phyloP scores from a whole-genome alignment of 2,329 filamentous ascomycete genomes.

The Microcera coccophila region DNA sequence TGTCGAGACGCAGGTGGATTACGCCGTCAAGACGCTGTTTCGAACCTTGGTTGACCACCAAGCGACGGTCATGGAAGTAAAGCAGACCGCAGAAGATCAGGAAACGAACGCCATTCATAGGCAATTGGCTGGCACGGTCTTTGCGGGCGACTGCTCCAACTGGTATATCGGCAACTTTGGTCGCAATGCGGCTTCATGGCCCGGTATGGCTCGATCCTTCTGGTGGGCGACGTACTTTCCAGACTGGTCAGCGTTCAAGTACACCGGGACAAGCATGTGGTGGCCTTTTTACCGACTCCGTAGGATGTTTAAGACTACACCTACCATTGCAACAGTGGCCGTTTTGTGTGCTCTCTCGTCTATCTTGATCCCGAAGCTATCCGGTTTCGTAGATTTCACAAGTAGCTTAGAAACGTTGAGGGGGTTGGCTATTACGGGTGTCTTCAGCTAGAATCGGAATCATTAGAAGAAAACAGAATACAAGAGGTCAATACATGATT shows the following conservation, averaged over 20 bases:
- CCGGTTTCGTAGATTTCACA: no score
- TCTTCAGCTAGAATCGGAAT: no score
- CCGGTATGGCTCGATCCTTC: conserved; percentile 28
- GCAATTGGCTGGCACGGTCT: conserved; percentile 13
- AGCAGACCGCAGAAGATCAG: conserved; percentile 13
- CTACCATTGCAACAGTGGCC: no score
- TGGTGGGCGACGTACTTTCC: conserved; percentile 30
- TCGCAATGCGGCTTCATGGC: conserved; percentile 33
- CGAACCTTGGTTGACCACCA: conserved; percentile 27
- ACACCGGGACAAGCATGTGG: conserved; percentile 4
- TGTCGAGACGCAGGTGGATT: conserved; percentile 24
- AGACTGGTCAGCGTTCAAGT: conserved; percentile 10
- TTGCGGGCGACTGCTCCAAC: conserved; percentile 17
- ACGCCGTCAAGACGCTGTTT: conserved; percentile 29
- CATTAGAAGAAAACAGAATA: no score
- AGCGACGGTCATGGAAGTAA: conserved; percentile 14
- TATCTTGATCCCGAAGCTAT: no score
- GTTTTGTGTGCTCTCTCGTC: no score
- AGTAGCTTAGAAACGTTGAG: no score
- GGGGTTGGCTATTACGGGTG: no score
- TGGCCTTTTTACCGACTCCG: conserved; percentile 2
- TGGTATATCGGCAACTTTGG: conserved; percentile 18
- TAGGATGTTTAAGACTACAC: background rate
- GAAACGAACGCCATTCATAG: conserved; percentile 14
- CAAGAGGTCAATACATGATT: no score